Evolutionary conservation across 75 land plant genomes (phyloP).

Genomic region (Isoetes taiwanensis): DNA sequence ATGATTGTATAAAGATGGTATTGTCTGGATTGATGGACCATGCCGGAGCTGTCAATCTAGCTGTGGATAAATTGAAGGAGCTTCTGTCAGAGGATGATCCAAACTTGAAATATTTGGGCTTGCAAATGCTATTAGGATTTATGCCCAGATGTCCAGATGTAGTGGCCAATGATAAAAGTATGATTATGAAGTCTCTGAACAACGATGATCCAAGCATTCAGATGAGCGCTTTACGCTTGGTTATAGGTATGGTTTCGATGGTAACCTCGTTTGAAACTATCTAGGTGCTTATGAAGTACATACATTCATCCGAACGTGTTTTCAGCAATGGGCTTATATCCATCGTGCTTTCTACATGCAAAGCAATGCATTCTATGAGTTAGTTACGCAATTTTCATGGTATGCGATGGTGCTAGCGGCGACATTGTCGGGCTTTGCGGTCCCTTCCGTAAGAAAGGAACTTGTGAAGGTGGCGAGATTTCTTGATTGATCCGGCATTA

Average conservation of each 20-base stretch:
- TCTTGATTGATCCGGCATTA: constrained; percentile 81
- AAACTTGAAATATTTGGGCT: constrained; percentile 74
- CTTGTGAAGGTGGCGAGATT: constrained; percentile 57
- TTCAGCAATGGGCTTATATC: constrained; percentile 79
- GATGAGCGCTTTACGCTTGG: constrained; percentile 44
- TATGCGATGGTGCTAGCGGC: constrained; percentile 72
- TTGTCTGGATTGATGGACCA: constrained; percentile 43
- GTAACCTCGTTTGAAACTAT: constrained; percentile 51
- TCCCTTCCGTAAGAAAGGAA: constrained; percentile 58
- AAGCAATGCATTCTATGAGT: constrained; percentile 55
- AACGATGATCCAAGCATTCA: constrained; percentile 67
- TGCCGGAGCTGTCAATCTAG: constrained; percentile 53
- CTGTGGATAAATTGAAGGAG: constrained; percentile 56
- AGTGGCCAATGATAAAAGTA: constrained; percentile 53
- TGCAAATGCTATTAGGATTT: constrained; percentile 46
- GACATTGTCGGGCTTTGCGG: constrained; percentile 85
- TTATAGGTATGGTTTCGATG: constrained; percentile 69
- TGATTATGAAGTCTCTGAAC: constrained; percentile 46
- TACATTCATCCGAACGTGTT: constrained; percentile 48
- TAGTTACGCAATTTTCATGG: constrained; percentile 83
- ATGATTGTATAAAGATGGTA: constrained; percentile 74
- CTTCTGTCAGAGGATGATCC: constrained; percentile 58
- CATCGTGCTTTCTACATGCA: constrained; percentile 56
- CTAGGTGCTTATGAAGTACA: constrained; percentile 51
- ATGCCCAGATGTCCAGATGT: constrained; percentile 48